Evolutionary conservation across 2,329 filamentous ascomycete species (phyloP).

Genomic region (Hypoxylon sp.): DNA sequence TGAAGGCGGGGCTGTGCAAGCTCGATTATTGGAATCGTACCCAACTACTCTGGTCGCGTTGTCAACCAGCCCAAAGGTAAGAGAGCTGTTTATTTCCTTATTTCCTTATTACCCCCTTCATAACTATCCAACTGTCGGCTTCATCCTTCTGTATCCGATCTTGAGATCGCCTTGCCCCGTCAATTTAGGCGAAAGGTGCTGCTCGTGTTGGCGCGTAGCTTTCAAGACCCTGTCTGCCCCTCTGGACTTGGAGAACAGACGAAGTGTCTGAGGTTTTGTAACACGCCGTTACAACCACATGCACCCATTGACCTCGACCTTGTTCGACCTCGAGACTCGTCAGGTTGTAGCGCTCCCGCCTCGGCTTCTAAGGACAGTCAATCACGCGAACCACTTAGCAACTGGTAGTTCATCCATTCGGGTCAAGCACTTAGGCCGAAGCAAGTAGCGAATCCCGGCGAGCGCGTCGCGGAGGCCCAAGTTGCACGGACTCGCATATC

Average conservation of each 20-base stretch:
- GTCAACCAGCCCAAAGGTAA: constrained; percentile 30
- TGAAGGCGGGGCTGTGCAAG: constrained; percentile 33
- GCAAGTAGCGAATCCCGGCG: constrained; percentile 26
- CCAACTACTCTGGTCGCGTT: constrained; percentile 6
- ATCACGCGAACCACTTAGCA: constrained; percentile 21
- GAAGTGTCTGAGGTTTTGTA: constrained; percentile 43
- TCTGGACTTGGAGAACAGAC: constrained; percentile 30
- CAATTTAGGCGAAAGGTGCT: constrained; percentile 21
- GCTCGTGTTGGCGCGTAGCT: constrained; percentile 33
- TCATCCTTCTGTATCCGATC: constrained; percentile 2
- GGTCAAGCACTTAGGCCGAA: constrained; percentile 8
- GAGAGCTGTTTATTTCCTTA: constrained; percentile 24
- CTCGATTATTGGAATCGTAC: constrained; percentile 23
- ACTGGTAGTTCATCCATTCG: constrained; percentile 16
- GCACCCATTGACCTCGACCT: constrained; percentile 38
- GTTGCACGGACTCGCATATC: constrained; percentile 33
- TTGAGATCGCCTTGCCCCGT: constrained; percentile 13
- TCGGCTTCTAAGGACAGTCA: constrained; percentile 34
- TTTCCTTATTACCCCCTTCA: neutral
- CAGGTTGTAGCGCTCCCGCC: constrained; percentile 22
- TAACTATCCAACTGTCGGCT: neutral
- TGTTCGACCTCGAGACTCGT: constrained; percentile 28
- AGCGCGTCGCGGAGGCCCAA: constrained; percentile 16
- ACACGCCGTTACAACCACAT: constrained; percentile 42
- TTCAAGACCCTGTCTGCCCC: constrained; percentile 21